Evolutionary conservation across 495 filamentous ascomycete genomes (phyloP).

Genomic region (Podospora appendiculata): DNA sequence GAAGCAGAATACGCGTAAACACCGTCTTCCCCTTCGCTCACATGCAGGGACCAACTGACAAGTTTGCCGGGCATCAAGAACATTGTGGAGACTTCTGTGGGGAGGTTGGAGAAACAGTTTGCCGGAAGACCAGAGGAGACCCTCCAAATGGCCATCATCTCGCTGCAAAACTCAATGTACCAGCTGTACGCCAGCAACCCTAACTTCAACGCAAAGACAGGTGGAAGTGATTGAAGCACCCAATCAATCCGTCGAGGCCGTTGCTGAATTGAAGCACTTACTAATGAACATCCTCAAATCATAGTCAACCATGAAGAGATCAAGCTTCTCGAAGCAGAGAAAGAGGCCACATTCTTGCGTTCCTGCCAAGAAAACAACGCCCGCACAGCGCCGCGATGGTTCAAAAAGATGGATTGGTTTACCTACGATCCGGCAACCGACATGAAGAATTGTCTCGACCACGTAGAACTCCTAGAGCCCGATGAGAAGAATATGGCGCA

Average conservation of each 20-base stretch:
- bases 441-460: slow-evolving; percentile 2
- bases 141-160: not conserved
- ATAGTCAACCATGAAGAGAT: slow-evolving; percentile 2
- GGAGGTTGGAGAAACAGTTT: not conserved
- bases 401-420: not conserved
- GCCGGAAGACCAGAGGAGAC: not conserved
- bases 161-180: slow-evolving; percentile 2
- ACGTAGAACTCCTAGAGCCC: not conserved
- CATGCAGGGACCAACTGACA: not conserved
- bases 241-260: not conserved
- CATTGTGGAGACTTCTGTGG: not conserved
- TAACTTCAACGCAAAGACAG: slow-evolving; percentile 2
- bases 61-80: not conserved
- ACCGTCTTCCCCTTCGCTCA: not conserved
- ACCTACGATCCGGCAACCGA: not conserved
- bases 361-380: not conserved
- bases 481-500: slow-evolving; percentile 2
- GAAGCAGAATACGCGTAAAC: not conserved
- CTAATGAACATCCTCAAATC: not conserved
- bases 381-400: not conserved
- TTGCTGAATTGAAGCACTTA: no score
- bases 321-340: not conserved
- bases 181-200: slow-evolving; percentile 5
- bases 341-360: no score
- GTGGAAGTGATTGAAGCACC: not conserved